These are phyloP conservation scores for Candida michaelii DNA, from an alignment of 805 yeast genomes.

Conservation along the genomic window DNA sequence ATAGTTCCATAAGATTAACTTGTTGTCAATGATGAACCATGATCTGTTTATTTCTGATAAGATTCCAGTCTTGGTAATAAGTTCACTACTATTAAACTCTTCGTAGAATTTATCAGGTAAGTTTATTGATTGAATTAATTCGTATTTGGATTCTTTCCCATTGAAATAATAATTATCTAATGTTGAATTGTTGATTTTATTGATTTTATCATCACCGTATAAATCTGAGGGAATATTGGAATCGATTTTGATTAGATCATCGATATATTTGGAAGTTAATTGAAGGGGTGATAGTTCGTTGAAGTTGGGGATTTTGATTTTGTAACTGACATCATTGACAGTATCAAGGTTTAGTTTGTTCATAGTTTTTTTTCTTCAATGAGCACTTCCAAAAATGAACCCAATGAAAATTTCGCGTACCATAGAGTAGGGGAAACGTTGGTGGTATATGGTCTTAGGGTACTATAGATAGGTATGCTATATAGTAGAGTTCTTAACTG, in stretches of 20 bases:
- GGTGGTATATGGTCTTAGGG: too few relatives aligned
- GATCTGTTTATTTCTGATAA: conserved; percentile 77
- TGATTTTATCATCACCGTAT: conserved; percentile 58
- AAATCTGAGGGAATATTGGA: conserved; percentile 56
- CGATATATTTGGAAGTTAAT: conserved; percentile 64
- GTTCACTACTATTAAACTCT: conserved; percentile 65
- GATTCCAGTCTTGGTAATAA: conserved; percentile 75
- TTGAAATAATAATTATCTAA: conserved; percentile 67
- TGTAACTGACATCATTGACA: conserved; percentile 42
- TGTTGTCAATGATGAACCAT: conserved; percentile 84
- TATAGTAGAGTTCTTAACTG: too few relatives aligned
- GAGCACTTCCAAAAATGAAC: too few relatives aligned
- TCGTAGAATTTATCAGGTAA: conserved; percentile 81
- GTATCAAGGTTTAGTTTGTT: conserved; percentile 30
- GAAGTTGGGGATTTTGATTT: conserved; percentile 48
- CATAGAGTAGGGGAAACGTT: too few relatives aligned
- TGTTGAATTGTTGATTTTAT: conserved; percentile 36
- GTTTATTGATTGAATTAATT: conserved; percentile 61
- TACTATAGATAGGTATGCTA: too few relatives aligned
- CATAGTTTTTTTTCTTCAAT: background rate
- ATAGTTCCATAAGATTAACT: conserved; percentile 83
- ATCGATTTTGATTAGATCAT: conserved; percentile 56
- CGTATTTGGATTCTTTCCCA: conserved; percentile 71
- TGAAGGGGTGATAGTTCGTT: conserved; percentile 52
- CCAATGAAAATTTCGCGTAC: too few relatives aligned